Base-by-base conservation (phyloP, 164 flowering plant genomes). In the Akebia trifoliata region DNA sequence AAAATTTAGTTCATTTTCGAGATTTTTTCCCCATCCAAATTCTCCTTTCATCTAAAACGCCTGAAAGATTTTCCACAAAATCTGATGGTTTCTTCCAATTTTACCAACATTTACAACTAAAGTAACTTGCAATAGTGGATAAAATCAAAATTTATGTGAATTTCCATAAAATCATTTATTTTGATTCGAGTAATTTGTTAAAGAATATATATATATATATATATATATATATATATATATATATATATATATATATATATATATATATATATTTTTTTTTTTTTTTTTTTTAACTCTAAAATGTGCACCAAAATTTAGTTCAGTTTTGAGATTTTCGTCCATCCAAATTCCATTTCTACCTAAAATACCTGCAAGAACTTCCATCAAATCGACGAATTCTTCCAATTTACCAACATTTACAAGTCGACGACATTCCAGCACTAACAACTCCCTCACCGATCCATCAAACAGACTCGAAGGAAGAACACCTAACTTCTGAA, bases 381-480 rank as follows among this genome's bases (percentile, higher is more conserved):
- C 94, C 72, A 82, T 54, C 53, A 78, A 59, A 32, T 63, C 76
- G 37, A 86, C 83, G 26, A 69, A 40, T n/a, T 67, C 72, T 70
- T 73, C 76, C 30, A 84, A 63, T 20, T 72, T 56, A 15, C 81
- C 82, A n/a, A 31, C 39, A 25, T 70, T 35, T 21, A 73, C 51
- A 36, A 79, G 35, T 46, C 71, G 50, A 6, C 72, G 64, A 66
- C 84, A 82, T 72, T 77, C 83, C 28, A 18, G 52, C 4, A 47
- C 54, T 40, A 84, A 59, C 55, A 66, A 28, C 45, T 75, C 68
- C 67, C 62, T 47, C 0, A 64, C 78, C 45, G 44, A 37, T 44
- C 61, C 76, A 70, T 78, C 90, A 58, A 78, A 61, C 57, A 84
- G 52, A 43, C 63, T 51, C 59, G 60, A 38, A 10, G 77, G 69